phyloP scores from a whole-genome alignment of 768 basidiomycete species.

The Leccinum incarnatum region DNA sequence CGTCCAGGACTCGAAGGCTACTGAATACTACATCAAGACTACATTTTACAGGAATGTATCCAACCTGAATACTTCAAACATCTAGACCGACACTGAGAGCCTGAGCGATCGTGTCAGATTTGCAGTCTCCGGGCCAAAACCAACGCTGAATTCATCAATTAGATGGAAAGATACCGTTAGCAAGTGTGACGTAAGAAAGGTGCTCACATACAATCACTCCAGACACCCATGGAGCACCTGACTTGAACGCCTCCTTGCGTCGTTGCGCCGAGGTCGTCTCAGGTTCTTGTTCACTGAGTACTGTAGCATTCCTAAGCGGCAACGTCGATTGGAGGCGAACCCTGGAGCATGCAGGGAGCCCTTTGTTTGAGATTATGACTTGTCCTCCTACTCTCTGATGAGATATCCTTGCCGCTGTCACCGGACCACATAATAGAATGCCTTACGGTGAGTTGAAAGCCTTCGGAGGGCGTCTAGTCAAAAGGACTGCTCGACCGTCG shows the following conservation, averaged over 20 bases:
- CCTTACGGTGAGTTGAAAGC: slow-evolving; percentile 16
- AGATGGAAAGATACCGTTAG: background rate
- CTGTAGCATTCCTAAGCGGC: background rate
- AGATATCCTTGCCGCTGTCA: slow-evolving; percentile 10
- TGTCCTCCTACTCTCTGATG: slow-evolving; percentile 8
- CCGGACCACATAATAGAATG: background rate
- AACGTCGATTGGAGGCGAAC: background rate
- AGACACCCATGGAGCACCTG: background rate
- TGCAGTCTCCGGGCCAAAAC: no score
- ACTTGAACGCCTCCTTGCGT: no score
- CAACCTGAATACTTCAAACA: no score
- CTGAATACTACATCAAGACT: no score
- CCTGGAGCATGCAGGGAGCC: background rate
- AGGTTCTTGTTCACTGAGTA: no score
- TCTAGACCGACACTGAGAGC: no score
- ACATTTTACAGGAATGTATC: no score
- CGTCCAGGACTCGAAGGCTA: no score
- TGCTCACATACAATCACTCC: no score
- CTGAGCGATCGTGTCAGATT: no score
- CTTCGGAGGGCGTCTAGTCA: slow-evolving; percentile 5
- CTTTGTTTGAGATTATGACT: background rate
- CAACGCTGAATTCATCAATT: no score
- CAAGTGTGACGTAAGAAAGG: background rate
- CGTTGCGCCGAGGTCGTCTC: no score
- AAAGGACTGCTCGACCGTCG: background rate